phyloP scores from a whole-genome alignment of 164 flowering plant genomes.

The Magnolia sinica region DNA sequence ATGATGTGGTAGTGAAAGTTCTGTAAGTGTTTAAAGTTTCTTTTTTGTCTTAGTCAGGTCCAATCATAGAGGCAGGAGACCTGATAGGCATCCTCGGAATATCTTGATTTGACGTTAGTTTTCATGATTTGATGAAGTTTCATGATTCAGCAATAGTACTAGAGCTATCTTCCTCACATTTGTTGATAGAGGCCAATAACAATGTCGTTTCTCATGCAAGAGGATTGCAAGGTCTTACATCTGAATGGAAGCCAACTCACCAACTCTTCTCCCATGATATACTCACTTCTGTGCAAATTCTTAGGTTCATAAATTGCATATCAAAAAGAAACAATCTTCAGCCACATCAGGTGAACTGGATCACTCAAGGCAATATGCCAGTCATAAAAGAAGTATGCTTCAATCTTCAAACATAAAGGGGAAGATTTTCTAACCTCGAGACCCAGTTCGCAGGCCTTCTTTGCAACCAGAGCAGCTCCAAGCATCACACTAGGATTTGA shows the following conservation, averaged over 20 bases:
- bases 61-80: neutral
- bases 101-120: neutral
- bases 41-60: neutral
- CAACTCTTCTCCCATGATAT: neutral
- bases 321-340: neutral
- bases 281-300: neutral
- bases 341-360: neutral
- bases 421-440: conserved; percentile 47
- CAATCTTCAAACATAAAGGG: neutral
- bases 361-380: neutral
- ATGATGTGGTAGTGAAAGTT: neutral
- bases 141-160: neutral
- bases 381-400: neutral
- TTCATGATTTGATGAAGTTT: neutral
- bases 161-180: neutral
- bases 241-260: neutral
- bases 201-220: neutral
- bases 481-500: conserved; percentile 98
- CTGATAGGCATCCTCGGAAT: neutral
- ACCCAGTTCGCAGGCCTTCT: conserved; percentile 85
- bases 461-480: conserved; percentile 91
- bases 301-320: neutral
- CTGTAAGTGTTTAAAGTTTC: neutral
- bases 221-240: neutral
- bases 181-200: neutral